Percentiles rank a stretch among this genome's conserved stretches.
These are phyloP conservation scores for Recurvomyces mirabilis DNA, from an alignment of 495 filamentous ascomycete genomes.

Conservation along the genomic window DNA sequence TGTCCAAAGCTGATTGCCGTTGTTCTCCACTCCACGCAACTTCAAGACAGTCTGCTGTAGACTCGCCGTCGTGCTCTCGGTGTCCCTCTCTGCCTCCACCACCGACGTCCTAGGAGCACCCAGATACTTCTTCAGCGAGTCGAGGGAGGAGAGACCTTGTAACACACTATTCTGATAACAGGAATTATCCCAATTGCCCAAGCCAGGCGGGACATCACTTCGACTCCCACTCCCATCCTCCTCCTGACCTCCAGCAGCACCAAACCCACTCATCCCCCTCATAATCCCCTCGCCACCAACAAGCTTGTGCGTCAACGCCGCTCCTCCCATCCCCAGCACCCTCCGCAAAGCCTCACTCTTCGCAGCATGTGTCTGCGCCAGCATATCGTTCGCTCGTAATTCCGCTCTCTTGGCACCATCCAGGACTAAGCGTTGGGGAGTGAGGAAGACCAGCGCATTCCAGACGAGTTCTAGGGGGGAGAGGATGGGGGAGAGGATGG, in stretches of 20 bases:
- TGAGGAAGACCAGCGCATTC: slow-evolving; percentile 51
- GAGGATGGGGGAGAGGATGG: slow-evolving; percentile 5
- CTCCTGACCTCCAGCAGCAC: no score
- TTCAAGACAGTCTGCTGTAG: slow-evolving; percentile 52
- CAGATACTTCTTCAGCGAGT: slow-evolving; percentile 46
- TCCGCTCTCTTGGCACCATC: slow-evolving; percentile 24
- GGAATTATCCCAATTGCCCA: slow-evolving; percentile 87
- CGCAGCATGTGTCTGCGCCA: slow-evolving; percentile 32
- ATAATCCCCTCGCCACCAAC: slow-evolving; percentile 33
- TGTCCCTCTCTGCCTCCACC: background rate
- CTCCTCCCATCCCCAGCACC: slow-evolving; percentile 53
- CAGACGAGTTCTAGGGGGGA: slow-evolving; percentile 41
- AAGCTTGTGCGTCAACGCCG: slow-evolving; percentile 38
- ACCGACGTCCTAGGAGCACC: slow-evolving; percentile 35
- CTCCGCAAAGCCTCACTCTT: slow-evolving; percentile 61
- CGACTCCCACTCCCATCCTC: background rate
- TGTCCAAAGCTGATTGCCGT: slow-evolving; percentile 66
- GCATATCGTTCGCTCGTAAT: slow-evolving; percentile 19
- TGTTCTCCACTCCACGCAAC: slow-evolving; percentile 54
- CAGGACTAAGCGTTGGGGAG: slow-evolving; percentile 16
- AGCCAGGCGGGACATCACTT: slow-evolving; percentile 50
- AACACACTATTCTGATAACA: slow-evolving; percentile 98
- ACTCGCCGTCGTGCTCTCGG: slow-evolving; percentile 39
- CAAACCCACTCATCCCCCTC: slow-evolving; percentile 34
- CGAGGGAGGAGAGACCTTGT: slow-evolving; percentile 67